Base-by-base conservation (phyloP, 1,284 basidiomycete species). In the Austropuccinia psidii region DNA sequence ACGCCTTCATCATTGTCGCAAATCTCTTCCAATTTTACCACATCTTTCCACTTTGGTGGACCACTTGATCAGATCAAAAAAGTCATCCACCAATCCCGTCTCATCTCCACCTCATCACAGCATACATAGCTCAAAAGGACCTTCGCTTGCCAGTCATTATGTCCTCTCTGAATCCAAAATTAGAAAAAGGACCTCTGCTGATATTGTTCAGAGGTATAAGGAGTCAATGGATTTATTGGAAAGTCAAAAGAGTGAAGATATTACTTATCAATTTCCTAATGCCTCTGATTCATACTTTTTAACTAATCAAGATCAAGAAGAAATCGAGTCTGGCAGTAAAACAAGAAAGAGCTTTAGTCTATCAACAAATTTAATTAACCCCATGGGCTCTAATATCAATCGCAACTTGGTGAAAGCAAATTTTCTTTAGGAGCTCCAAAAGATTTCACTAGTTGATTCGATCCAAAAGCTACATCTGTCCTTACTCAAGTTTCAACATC, bases 191-290 rank as follows among this genome's bases (percentile, higher is more conserved):
- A 73, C 69, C 43, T 73, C 69, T 37, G 49, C 57, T 27, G 69
- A 73, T 61, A 73, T 73, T 21, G 69, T 58, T 17, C 43, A 73
- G 43, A 43, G 69, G 27, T 73, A 73, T 45, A 57, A 62, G 21
- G 45, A 62, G 39, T 62, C 69, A 49, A 62, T 73, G 13, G 60
- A 31, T 11, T 62, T 73, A 49, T 47, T 73, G 19, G 69, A 61
- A 27, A 39, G 49, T 27, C 57, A 58, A 6, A 64, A 61, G 19
- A 62, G 47, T 29, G 69, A 73, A 33, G 58, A 73, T 29, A 50
- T 60, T 57, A 61, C 57, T 24, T 58, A 58, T 17, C 50, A 68
- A 43, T 49, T 55, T 45, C 52, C 52, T 4, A 47, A 64, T 33
- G 24, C 9, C 19, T 19, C 35, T 9, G 45, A 31, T 11, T 47